A percentile compares a stretch with the other conserved stretches of the same genome.
Evolutionary conservation across 176 grass and related monocot genomes (phyloP).

Genomic region (Echinochloa phyllopogon): DNA sequence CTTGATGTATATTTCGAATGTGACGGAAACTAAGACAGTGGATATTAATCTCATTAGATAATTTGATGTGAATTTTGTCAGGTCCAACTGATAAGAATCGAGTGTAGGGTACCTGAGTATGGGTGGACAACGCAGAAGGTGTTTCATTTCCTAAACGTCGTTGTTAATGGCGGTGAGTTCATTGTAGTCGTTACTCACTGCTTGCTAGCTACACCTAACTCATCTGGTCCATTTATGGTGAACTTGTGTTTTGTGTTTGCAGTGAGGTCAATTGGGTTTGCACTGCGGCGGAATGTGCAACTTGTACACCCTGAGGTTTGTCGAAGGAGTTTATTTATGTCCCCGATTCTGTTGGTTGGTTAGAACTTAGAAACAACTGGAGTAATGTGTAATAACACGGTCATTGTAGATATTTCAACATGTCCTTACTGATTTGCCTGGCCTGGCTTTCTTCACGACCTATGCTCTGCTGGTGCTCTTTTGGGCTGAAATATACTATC

Average conservation of each 20-base stretch:
- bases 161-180: slow-evolving; percentile 85
- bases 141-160: slow-evolving; percentile 96
- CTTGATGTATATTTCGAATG: background rate
- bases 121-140: slow-evolving; percentile 99
- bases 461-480: slow-evolving; percentile 67
- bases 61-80: slow-evolving; percentile 37
- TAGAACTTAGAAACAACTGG: background rate
- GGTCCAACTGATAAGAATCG: slow-evolving; percentile 98
- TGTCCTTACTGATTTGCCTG: slow-evolving; percentile 8
- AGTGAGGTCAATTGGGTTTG: slow-evolving; percentile 63
- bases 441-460: background rate
- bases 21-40: background rate
- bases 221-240: background rate
- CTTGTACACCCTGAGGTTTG: slow-evolving; percentile 62
- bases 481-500: slow-evolving; percentile 83
- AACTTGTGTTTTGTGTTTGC: slow-evolving; percentile 6
- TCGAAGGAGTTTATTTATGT: background rate
- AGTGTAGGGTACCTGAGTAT: slow-evolving; percentile 95
- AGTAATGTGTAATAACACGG: background rate
- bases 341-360: background rate
- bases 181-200: background rate
- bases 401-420: slow-evolving; percentile 50
- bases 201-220: background rate
- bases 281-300: slow-evolving; percentile 60
- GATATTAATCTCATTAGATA: background rate